Evolutionary conservation across 2,329 filamentous ascomycete species (phyloP).

Genomic region (Penicillium vulpinum): DNA sequence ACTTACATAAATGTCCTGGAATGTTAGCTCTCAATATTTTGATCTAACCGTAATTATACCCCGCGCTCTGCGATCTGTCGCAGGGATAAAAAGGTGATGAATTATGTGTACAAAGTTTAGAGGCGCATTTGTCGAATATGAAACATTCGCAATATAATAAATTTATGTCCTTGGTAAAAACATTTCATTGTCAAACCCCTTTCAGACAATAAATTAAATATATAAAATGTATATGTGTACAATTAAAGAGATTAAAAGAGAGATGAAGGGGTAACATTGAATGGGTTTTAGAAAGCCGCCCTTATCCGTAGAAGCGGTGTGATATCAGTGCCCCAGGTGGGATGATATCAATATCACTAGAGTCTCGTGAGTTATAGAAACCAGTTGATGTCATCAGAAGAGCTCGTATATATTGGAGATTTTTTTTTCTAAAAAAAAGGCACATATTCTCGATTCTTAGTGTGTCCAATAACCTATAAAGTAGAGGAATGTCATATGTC

Average conservation of each 20-base stretch:
- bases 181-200: too few relatives aligned
- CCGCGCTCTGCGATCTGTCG: slow-evolving; percentile 10
- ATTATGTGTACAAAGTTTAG: neutral
- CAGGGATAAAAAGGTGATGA: slow-evolving; percentile 7
- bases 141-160: neutral
- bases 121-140: neutral
- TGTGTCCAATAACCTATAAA: neutral
- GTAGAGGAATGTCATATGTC: slow-evolving; percentile 30
- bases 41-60: slow-evolving; percentile 1
- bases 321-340: too few relatives aligned
- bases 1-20: slow-evolving; percentile 6
- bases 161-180: neutral
- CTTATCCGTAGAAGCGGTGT: slow-evolving; percentile 27
- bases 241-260: neutral
- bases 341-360: too few relatives aligned
- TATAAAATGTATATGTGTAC: too few relatives aligned
- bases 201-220: too few relatives aligned
- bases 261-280: slow-evolving; percentile 19
- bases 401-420: neutral
- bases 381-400: slow-evolving; percentile 2
- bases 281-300: slow-evolving; percentile 18
- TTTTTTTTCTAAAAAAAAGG: neutral
- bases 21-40: slow-evolving; percentile 5
- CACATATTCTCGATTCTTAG: neutral
- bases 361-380: too few relatives aligned